Evolutionary conservation across 768 basidiomycete genomes (phyloP).

Genomic region (Termitomyces sp.): DNA sequence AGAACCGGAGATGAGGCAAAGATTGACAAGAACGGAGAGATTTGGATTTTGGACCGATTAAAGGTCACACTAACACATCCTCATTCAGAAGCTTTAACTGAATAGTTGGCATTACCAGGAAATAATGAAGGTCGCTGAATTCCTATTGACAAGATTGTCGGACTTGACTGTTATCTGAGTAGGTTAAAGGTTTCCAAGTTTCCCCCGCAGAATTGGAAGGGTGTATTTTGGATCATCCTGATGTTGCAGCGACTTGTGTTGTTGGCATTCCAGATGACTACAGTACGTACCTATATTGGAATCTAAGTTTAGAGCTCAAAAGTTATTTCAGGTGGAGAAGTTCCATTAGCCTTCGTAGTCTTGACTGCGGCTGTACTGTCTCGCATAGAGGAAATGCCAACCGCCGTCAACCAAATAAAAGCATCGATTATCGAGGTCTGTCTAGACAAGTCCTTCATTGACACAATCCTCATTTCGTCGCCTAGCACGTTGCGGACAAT

Average conservation of each 20-base stretch:
- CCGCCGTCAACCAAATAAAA: slow-evolving; percentile 30
- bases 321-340: slow-evolving; percentile 44
- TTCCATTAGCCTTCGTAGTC: slow-evolving; percentile 65
- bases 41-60: slow-evolving; percentile 58
- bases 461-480: neutral
- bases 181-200: slow-evolving; percentile 68
- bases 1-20: slow-evolving; percentile 62
- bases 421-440: slow-evolving; percentile 43
- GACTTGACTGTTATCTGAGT: slow-evolving; percentile 25
- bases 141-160: slow-evolving; percentile 15
- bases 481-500: slow-evolving; percentile 47
- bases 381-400: slow-evolving; percentile 23
- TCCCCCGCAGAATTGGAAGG: slow-evolving; percentile 72
- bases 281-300: slow-evolving; percentile 26
- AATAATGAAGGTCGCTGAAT: slow-evolving; percentile 34
- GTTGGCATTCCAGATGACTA: slow-evolving; percentile 65
- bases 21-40: slow-evolving; percentile 46
- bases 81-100: neutral
- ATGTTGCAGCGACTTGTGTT: slow-evolving; percentile 58
- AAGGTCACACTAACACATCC: slow-evolving; percentile 34
- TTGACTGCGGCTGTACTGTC: slow-evolving; percentile 36
- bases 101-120: slow-evolving; percentile 22
- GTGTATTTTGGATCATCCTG: slow-evolving; percentile 53
- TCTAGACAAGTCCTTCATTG: neutral
- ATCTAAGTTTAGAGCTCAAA: neutral